phyloP scores from a whole-genome alignment of 2,329 filamentous ascomycete genomes.

The Onygenales sp. region DNA sequence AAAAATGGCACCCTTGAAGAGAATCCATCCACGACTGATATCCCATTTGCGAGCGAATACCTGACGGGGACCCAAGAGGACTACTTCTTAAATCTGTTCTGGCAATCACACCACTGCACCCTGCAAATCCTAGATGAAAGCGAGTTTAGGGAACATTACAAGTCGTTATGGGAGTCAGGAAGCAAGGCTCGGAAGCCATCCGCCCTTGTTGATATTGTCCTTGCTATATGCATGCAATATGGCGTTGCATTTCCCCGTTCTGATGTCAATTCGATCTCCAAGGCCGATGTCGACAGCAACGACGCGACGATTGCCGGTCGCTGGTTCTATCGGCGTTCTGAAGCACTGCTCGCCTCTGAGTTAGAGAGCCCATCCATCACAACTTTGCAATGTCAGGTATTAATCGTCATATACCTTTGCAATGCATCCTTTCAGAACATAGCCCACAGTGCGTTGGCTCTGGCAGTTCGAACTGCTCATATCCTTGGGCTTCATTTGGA shows the following conservation, averaged over 20 bases:
- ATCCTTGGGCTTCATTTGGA: conserved; percentile 42
- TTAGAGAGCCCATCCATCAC: conserved; percentile 40
- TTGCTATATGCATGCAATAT: conserved; percentile 45
- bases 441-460: conserved; percentile 31
- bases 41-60: conserved; percentile 14
- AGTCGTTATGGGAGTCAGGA: conserved; percentile 29
- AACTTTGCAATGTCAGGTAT: conserved; percentile 41
- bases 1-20: conserved; percentile 2
- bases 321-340: conserved; percentile 40
- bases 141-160: conserved; percentile 37
- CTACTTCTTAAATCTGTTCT: conserved; percentile 39
- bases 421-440: conserved; percentile 42
- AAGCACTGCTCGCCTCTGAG: conserved; percentile 35
- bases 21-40: conserved; percentile 8
- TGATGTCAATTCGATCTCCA: conserved; percentile 1
- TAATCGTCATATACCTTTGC: conserved; percentile 38
- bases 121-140: conserved; percentile 36
- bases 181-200: conserved; percentile 32
- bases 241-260: conserved; percentile 20
- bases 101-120: conserved; percentile 36
- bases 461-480: conserved; percentile 38
- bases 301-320: conserved; percentile 38
- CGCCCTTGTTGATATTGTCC: conserved; percentile 43
- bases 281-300: conserved; percentile 12
- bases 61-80: conserved; percentile 37